These are phyloP conservation scores for Acacia confusa DNA, from an alignment of 306 rosid genomes.

Conservation along the genomic window DNA sequence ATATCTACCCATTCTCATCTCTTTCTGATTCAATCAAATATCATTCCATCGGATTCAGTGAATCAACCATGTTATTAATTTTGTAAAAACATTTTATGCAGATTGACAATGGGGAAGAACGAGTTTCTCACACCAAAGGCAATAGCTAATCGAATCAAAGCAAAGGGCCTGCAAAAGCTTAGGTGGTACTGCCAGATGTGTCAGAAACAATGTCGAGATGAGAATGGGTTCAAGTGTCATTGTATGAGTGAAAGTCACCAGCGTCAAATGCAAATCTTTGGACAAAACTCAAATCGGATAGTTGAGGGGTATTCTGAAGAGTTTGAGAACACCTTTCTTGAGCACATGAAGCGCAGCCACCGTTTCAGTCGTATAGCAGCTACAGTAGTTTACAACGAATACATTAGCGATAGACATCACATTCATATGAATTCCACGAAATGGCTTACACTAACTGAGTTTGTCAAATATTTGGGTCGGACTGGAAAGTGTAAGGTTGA, in stretches of 20 bases:
- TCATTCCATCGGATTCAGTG: too few relatives aligned
- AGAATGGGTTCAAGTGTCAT: constrained; percentile 93
- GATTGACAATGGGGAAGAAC: constrained; percentile 75
- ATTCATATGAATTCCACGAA: constrained; percentile 82
- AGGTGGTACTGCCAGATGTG: constrained; percentile 99
- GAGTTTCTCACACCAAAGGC: constrained; percentile 89
- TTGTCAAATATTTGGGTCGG: constrained; percentile 81
- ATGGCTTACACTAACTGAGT: constrained; percentile 87
- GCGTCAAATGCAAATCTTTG: constrained; percentile 91
- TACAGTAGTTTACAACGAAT: constrained; percentile 88
- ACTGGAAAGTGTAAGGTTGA: constrained; percentile 86
- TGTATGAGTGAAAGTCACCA: constrained; percentile 95
- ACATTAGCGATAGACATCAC: constrained; percentile 79
- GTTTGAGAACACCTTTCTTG: constrained; percentile 70
- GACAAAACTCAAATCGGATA: constrained; percentile 71
- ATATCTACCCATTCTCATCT: too few relatives aligned
- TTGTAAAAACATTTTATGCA: neutral
- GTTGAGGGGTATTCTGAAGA: constrained; percentile 83
- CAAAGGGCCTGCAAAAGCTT: constrained; percentile 93
- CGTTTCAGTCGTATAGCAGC: constrained; percentile 88
- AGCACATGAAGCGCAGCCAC: constrained; percentile 88
- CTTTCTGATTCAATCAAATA: too few relatives aligned
- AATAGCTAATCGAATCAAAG: constrained; percentile 86
- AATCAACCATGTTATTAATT: too few relatives aligned
- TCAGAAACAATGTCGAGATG: constrained; percentile 94